These are phyloP conservation scores for Thermothelomyces thermophilus DNA, from an alignment of 2,329 filamentous ascomycete genomes.

Conservation along the genomic window DNA sequence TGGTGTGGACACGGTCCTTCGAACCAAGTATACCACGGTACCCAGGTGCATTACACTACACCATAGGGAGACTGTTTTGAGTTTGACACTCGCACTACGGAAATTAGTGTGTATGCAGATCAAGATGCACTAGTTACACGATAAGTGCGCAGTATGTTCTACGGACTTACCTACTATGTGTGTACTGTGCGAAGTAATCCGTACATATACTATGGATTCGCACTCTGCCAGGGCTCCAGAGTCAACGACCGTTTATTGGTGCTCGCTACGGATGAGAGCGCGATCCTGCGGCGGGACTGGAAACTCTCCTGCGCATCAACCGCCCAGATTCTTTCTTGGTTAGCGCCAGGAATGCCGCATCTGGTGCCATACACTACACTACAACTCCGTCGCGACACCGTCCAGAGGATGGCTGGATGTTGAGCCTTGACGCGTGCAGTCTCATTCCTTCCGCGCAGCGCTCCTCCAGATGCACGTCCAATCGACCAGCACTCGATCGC, in stretches of 20 bases:
- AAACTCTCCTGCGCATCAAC: slow-evolving; percentile 8
- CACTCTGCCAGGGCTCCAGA: neutral
- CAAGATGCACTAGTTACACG: too few species aligned
- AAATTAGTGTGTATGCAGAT: too few species aligned
- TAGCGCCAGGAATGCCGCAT: slow-evolving; percentile 16
- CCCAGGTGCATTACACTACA: too few species aligned
- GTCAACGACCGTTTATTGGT: slow-evolving; percentile 1
- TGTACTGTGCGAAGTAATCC: too few species aligned
- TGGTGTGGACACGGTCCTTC: neutral
- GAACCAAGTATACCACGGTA: neutral
- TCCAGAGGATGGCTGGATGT: slow-evolving; percentile 9
- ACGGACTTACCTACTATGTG: too few species aligned
- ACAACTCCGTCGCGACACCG: neutral
- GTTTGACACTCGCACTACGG: too few species aligned
- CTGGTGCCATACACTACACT: neutral
- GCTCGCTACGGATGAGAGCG: neutral
- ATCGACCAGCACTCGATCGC: slow-evolving; percentile 11
- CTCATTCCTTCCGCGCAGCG: slow-evolving; percentile 12
- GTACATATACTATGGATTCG: too few species aligned
- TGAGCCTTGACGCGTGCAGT: slow-evolving; percentile 10
- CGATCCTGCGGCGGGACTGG: neutral
- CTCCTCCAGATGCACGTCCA: slow-evolving; percentile 2
- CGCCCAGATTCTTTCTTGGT: slow-evolving; percentile 10
- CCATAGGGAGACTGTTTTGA: neutral
- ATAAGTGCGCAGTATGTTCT: too few species aligned